Percentiles rank a stretch among this genome's conserved stretches.
Evolutionary conservation across 1,284 basidiomycete species (phyloP).

Genomic region (Rhodotorula sp.): DNA sequence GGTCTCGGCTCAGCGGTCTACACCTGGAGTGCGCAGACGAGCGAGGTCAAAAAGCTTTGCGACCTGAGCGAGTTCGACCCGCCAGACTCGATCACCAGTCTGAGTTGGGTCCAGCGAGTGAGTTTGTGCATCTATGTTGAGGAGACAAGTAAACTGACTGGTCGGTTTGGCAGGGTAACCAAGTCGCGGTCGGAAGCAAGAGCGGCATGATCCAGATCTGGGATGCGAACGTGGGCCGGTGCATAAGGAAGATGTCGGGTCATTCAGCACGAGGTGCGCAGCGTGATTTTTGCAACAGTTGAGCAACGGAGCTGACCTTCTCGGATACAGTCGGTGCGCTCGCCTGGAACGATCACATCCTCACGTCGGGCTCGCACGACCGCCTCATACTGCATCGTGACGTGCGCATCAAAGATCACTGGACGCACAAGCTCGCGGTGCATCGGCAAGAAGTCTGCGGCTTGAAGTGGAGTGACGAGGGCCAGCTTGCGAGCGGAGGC

Average conservation of each 20-base stretch:
- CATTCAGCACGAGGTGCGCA: slow-evolving; percentile 65
- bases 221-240: slow-evolving; percentile 67
- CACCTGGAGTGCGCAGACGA: slow-evolving; percentile 93
- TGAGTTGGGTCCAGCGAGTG: slow-evolving; percentile 89
- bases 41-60: slow-evolving; percentile 85
- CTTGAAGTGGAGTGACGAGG: slow-evolving; percentile 71
- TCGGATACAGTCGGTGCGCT: slow-evolving; percentile 69
- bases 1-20: slow-evolving; percentile 91
- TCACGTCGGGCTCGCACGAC: slow-evolving; percentile 90
- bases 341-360: slow-evolving; percentile 86
- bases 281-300: too few species aligned
- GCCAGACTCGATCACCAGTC: slow-evolving; percentile 69
- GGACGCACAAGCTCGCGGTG: slow-evolving; percentile 72
- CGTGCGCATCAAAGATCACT: slow-evolving; percentile 68
- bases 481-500: slow-evolving; percentile 86
- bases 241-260: slow-evolving; percentile 76
- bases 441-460: slow-evolving; percentile 97
- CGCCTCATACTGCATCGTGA: slow-evolving; percentile 88
- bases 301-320: not conserved
- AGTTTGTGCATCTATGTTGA: slow-evolving; percentile 36
- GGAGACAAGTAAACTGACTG: not conserved
- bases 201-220: slow-evolving; percentile 87
- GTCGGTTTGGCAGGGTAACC: slow-evolving; percentile 63
- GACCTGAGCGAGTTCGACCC: slow-evolving; percentile 60
- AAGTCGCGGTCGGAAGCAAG: slow-evolving; percentile 87